These are phyloP conservation scores for Solanum piurae DNA, from an alignment of 257 asterid species.

Conservation along the genomic window DNA sequence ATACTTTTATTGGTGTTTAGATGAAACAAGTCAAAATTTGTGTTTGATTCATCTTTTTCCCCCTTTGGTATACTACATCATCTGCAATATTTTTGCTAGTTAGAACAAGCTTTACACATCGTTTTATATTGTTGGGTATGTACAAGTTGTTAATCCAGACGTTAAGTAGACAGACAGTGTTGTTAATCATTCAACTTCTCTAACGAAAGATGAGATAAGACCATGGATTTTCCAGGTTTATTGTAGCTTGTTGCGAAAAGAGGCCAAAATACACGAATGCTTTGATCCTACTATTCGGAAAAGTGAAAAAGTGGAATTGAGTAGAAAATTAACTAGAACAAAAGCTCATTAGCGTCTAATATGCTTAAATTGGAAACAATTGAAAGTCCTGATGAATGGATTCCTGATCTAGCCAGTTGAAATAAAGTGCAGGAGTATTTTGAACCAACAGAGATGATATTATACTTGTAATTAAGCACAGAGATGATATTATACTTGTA, in stretches of 20 bases:
- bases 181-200: background rate
- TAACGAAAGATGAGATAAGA: background rate
- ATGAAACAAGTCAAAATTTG: background rate
- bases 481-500: background rate
- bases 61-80: background rate
- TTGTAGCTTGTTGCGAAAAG: background rate
- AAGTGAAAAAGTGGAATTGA: background rate
- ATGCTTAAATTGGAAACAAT: background rate
- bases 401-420: background rate
- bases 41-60: background rate
- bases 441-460: background rate
- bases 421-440: background rate
- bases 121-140: background rate
- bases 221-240: background rate
- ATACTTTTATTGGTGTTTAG: background rate
- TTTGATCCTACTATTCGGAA: background rate
- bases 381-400: background rate
- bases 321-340: background rate
- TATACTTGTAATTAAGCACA: background rate
- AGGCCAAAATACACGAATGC: background rate
- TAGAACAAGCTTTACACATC: background rate
- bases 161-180: background rate
- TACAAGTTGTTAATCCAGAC: background rate
- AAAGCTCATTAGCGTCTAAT: background rate
- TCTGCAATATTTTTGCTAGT: background rate